Conservation (phyloP, 345 rosid genomes). For the Ceriops tagal region DNA sequence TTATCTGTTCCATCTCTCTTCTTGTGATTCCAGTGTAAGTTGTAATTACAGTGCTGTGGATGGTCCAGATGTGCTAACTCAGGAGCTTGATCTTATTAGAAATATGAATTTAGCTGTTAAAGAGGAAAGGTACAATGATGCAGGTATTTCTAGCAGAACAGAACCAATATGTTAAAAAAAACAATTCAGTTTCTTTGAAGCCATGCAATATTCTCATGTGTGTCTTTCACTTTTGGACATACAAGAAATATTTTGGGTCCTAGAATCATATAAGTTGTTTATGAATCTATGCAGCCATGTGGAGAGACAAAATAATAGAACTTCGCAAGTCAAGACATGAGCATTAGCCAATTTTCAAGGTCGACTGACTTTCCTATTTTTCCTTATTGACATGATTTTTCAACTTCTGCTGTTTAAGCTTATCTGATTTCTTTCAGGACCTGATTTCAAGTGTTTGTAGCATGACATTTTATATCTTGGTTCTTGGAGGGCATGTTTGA, state of each 20-base stretch:
- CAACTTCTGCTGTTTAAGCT: not conserved
- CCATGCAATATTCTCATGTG: not conserved
- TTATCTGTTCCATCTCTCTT: constrained; percentile 9
- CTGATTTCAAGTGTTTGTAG: not conserved
- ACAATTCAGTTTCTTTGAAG: not conserved
- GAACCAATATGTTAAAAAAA: not conserved
- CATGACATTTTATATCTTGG: not conserved
- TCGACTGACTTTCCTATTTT: not conserved
- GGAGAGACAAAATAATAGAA: constrained; percentile 67
- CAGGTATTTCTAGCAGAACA: constrained; percentile 45
- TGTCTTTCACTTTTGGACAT: not conserved
- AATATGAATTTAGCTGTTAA: constrained; percentile 66
- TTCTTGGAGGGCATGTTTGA: not conserved
- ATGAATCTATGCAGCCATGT: constrained; percentile 51
- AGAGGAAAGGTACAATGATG: constrained; percentile 84
- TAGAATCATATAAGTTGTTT: constrained; percentile 3
- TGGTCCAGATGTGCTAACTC: constrained; percentile 62
- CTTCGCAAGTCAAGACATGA: constrained; percentile 49
- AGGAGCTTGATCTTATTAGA: constrained; percentile 64
- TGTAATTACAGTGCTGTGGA: constrained; percentile 61
- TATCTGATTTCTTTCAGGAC: not conserved
- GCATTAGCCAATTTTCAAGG: constrained; percentile 14
- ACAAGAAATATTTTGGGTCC: not conserved
- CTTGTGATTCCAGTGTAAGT: constrained; percentile 22
- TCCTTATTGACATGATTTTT: not conserved